Evolutionary conservation across 768 basidiomycete species (phyloP), one percentile per base, ranked within the genome.

Genomic region (Lyophyllum decastes): DNA sequence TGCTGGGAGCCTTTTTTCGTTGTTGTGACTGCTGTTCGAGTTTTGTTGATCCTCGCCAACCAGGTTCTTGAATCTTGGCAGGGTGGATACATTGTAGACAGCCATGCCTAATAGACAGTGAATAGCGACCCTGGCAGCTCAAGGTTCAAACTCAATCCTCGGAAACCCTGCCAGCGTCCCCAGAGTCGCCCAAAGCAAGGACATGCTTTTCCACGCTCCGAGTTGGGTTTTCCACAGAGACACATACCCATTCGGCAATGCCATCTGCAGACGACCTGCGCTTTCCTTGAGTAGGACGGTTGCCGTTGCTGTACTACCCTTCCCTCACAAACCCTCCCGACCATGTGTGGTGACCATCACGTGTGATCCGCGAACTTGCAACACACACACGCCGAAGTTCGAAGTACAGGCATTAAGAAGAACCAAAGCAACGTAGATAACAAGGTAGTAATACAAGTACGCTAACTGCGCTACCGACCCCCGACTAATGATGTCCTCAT

Each of bases 401-500:
- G 14, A 7, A 38, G 8, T 17, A 17, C 9, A 38, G 14, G 11
- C 8, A 4, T 7, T 11, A 38, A 17, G 12, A 19, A 17, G 33
- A 19, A 24, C 19, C 12, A 33, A 41, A 38, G 61, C 47, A 66
- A 64, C 59, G 57, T 58, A 38, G 61, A 21, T 24, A 62, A 54
- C n/a, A 27, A 46, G 21, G 33, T 50, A 57, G 55, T 52, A 55
- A 64, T 58, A 63, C 57, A 64, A 68, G 67, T 68, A 63, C 61
- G 50, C 70, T 63, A 55, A 55, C 64, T 64, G 63, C 49, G 47
- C 73, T 75, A 83, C 64, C 84, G 76, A 38, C 76, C 73, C 51
- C 78, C 79, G 9, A 85, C 84, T 53, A 89, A 78, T 60, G 84
- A 75, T 43, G 85, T 79, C 59, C 88, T 82, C 74, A 89, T 77